Evolutionary conservation across 768 basidiomycete species (phyloP).

Genomic region (Pulveroboletus ravenelii): DNA sequence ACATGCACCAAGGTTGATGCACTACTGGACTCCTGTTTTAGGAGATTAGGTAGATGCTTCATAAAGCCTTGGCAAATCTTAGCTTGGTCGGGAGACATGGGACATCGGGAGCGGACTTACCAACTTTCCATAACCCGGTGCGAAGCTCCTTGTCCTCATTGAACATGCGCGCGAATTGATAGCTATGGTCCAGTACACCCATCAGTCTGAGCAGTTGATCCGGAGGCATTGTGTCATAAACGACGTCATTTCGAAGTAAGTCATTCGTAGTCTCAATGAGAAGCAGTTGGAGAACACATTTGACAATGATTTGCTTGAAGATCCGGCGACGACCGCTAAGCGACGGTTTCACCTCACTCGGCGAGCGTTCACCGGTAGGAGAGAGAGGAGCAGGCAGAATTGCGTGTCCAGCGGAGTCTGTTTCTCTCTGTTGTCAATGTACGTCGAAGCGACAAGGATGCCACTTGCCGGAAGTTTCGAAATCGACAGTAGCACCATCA

Average conservation of each 20-base stretch:
- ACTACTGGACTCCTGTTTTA: conserved; percentile 98
- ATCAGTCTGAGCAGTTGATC: conserved; percentile 90
- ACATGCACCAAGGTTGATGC: conserved; percentile 93
- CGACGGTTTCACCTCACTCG: conserved; percentile 47
- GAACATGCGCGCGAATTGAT: conserved; percentile 95
- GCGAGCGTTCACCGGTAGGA: conserved; percentile 56
- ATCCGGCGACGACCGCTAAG: conserved; percentile 71
- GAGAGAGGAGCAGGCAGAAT: conserved; percentile 88
- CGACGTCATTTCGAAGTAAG: conserved; percentile 83
- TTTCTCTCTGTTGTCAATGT: conserved; percentile 4
- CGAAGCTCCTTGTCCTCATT: conserved; percentile 98
- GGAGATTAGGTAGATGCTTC: conserved; percentile 96
- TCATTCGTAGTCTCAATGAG: conserved; percentile 98
- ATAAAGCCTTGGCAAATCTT: conserved; percentile 75
- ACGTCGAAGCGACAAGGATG: neutral
- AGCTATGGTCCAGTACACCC: conserved; percentile 94
- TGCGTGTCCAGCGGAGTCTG: conserved; percentile 57
- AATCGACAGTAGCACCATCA: conserved; percentile 52
- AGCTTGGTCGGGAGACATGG: neutral
- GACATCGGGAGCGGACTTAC: conserved; percentile 45
- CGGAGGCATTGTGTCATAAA: conserved; percentile 92
- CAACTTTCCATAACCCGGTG: conserved; percentile 99
- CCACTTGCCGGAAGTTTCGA: conserved; percentile 41
- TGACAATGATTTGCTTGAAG: conserved; percentile 99
- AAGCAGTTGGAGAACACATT: conserved; percentile 95